These are phyloP conservation scores for Neospermospora avenae DNA, from an alignment of 2,329 filamentous ascomycete species.

Conservation along the genomic window DNA sequence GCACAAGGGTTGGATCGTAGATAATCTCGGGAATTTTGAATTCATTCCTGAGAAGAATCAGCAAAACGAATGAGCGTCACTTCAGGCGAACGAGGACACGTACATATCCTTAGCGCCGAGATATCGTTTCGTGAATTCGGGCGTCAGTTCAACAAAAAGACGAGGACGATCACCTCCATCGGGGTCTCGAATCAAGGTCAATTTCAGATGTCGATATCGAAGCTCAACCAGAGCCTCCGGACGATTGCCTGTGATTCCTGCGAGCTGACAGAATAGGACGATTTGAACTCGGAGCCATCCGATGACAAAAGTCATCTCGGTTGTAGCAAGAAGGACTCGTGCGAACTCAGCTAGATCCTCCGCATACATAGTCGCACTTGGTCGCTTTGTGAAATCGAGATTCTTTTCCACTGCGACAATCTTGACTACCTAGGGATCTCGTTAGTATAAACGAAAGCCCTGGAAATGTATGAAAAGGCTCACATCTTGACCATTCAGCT, in stretches of 20 bases:
- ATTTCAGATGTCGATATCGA: neutral
- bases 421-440: neutral
- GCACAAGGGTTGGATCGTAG: neutral
- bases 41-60: neutral
- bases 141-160: neutral
- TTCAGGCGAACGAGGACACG: neutral
- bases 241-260: neutral
- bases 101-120: neutral
- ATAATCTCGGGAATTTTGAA: neutral
- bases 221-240: neutral
- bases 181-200: neutral
- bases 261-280: neutral
- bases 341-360: neutral
- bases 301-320: neutral
- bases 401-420: neutral
- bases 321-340: neutral
- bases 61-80: neutral
- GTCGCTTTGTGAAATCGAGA: neutral
- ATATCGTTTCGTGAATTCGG: neutral
- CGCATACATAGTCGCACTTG: neutral
- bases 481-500: neutral
- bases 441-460: neutral
- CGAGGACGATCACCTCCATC: neutral
- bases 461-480: neutral
- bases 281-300: neutral